phyloP scores from a whole-genome alignment of 2,329 filamentous ascomycete species.

The Penicillium sp. region DNA sequence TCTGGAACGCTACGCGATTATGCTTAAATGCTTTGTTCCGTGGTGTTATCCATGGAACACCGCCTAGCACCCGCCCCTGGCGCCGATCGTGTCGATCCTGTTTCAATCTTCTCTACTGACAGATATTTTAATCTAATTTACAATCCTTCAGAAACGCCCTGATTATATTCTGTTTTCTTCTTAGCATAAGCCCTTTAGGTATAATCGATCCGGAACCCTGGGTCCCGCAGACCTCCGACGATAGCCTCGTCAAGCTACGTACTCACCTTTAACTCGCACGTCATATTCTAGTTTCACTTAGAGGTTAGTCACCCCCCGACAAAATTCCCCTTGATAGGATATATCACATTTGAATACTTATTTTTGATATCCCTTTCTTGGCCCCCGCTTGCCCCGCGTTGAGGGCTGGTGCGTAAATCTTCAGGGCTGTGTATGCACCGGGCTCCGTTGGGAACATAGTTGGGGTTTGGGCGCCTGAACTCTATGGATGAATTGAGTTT shows the following conservation, averaged over 20 bases:
- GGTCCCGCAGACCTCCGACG: too few relatives aligned
- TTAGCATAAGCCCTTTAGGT: too few relatives aligned
- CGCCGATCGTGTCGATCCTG: constrained; percentile 21
- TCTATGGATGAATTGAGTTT: background rate
- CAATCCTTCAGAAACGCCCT: too few relatives aligned
- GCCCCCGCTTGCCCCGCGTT: background rate
- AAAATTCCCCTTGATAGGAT: background rate
- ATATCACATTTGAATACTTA: background rate
- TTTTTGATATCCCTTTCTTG: background rate
- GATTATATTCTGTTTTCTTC: too few relatives aligned
- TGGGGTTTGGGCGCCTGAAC: background rate
- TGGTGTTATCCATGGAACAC: constrained; percentile 19
- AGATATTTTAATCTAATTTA: too few relatives aligned
- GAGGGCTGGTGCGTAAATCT: background rate
- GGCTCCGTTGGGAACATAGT: background rate
- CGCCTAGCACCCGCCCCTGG: constrained; percentile 4
- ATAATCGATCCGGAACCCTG: too few relatives aligned
- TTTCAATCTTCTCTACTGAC: background rate
- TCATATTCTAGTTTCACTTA: background rate
- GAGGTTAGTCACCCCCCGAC: background rate
- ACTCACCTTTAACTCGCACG: background rate
- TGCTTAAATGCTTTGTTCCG: constrained; percentile 23
- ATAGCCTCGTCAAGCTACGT: too few relatives aligned
- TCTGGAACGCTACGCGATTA: constrained; percentile 23
- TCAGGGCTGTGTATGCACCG: background rate